Percentiles rank a stretch among this genome's conserved stretches.
phyloP scores from a whole-genome alignment of 805 yeast genomes.

The Clavispora vitiphila region DNA sequence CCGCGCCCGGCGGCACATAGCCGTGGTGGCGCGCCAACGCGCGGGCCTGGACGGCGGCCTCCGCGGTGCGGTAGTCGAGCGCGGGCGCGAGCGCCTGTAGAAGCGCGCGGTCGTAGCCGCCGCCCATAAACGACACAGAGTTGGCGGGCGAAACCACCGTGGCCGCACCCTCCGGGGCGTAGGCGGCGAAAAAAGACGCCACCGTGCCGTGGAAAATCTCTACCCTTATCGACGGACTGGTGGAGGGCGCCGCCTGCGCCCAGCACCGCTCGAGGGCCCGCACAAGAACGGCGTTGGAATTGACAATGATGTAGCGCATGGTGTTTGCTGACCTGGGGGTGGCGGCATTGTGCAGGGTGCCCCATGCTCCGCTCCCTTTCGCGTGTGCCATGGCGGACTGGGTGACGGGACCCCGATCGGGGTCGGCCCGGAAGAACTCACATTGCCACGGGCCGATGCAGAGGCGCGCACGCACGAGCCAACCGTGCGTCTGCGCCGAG shows the following conservation, averaged over 20 bases:
- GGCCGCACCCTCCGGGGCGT: constrained; percentile 1
- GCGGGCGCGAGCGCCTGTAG: constrained; percentile 10
- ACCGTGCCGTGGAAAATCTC: background rate
- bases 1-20: constrained; percentile 15
- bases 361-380: background rate
- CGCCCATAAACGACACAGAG: constrained; percentile 24
- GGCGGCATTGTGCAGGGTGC: constrained; percentile 1
- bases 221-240: background rate
- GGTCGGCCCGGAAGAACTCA: no score
- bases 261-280: constrained; percentile 1
- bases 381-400: no score
- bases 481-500: no score
- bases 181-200: background rate
- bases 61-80: constrained; percentile 9
- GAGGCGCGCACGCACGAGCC: no score
- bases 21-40: constrained; percentile 14
- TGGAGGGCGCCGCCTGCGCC: background rate
- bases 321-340: no score
- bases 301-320: constrained; percentile 9
- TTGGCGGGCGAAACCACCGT: constrained; percentile 22
- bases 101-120: constrained; percentile 23
- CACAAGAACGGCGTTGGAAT: constrained; percentile 1
- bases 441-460: no score
- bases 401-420: no score
- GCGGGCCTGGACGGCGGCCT: constrained; percentile 14